Percentiles rank a stretch among this genome's conserved stretches.
Conservation (phyloP, 352 stramenopile species). For the Phytophthora syringae region DNA sequence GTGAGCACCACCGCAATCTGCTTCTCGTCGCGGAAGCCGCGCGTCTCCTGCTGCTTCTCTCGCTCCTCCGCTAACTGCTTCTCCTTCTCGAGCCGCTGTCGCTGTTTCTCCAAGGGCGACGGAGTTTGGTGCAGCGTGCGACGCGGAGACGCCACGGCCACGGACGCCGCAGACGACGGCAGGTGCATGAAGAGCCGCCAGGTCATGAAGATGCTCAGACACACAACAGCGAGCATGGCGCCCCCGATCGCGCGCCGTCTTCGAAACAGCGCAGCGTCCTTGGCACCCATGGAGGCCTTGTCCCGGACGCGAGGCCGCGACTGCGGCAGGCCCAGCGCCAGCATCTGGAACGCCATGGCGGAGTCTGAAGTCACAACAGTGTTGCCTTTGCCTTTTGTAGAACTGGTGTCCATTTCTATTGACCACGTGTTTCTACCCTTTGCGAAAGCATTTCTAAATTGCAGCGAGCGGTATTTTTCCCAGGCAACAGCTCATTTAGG, state of each 20-base stretch:
- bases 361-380: slow-evolving; percentile 3
- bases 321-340: slow-evolving; percentile 58
- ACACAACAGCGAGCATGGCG: slow-evolving; percentile 38
- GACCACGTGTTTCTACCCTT: too few relatives aligned
- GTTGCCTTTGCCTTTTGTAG: too few relatives aligned
- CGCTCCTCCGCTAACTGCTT: slow-evolving; percentile 27
- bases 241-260: slow-evolving; percentile 21
- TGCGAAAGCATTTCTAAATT: too few relatives aligned
- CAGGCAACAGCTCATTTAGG: too few relatives aligned
- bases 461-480: too few relatives aligned
- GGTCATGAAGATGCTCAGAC: slow-evolving; percentile 47
- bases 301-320: slow-evolving; percentile 30
- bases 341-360: slow-evolving; percentile 58
- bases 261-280: slow-evolving; percentile 28
- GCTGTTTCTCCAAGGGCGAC: slow-evolving; percentile 22
- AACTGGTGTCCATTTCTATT: too few relatives aligned
- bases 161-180: slow-evolving; percentile 24
- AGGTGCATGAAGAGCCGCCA: slow-evolving; percentile 48
- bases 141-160: slow-evolving; percentile 24
- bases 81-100: slow-evolving; percentile 20
- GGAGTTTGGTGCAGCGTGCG: slow-evolving; percentile 35
- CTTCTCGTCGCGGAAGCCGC: slow-evolving; percentile 73
- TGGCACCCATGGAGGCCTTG: slow-evolving; percentile 3
- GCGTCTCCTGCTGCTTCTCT: slow-evolving; percentile 10
- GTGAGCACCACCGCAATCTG: slow-evolving; percentile 79